Base-by-base conservation (phyloP, 306 rosid species). In the Vigna angularis region DNA sequence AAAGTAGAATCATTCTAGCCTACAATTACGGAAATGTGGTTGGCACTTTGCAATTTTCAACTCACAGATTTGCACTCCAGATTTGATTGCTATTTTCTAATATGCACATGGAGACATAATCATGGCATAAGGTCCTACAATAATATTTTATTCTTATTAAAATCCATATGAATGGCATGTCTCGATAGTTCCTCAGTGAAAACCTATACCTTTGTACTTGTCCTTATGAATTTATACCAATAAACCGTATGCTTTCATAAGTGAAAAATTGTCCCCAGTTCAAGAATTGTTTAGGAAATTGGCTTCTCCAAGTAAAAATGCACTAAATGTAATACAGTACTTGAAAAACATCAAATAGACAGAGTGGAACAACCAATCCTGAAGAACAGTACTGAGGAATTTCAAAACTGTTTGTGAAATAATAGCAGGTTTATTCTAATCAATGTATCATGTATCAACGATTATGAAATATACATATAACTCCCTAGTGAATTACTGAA, bases 401-500 rank as follows among this genome's bases (percentile, higher is more conserved):
- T 66, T 77, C 48, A 65, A 81, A 58, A 17, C 6, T 72, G 32
- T 68, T 30, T 5, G 62, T 36, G 15, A 48, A 53, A 65, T 80
- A 44, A 80, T 40, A 55, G n/a, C 22, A 36, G 28, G 30, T 40
- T 82, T 76, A 40, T 58, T 80, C 52, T 49, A 51, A 71, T 53
- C 73, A 42, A 38, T 50, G 30, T 66, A 66, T 75, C 7, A 7
- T 17, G 34, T 26, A 61, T 45, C 73, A 75, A 62, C 10, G 52
- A 28, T 18, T 15, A 59, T 40, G 73, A 80, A 44, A 34, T 18
- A 52, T 34, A 34, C 38, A 1, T 34, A 34, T 34, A 34, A 5
- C 38, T 34, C 38, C 38, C 38, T 34, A 34, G 38, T 5, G 38
- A 34, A 34, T 0, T 0, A 34, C 38, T 34, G 38, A 5, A 34